These are phyloP conservation scores for Voacanga thouarsii DNA, from an alignment of 257 asterid species.

Conservation along the genomic window DNA sequence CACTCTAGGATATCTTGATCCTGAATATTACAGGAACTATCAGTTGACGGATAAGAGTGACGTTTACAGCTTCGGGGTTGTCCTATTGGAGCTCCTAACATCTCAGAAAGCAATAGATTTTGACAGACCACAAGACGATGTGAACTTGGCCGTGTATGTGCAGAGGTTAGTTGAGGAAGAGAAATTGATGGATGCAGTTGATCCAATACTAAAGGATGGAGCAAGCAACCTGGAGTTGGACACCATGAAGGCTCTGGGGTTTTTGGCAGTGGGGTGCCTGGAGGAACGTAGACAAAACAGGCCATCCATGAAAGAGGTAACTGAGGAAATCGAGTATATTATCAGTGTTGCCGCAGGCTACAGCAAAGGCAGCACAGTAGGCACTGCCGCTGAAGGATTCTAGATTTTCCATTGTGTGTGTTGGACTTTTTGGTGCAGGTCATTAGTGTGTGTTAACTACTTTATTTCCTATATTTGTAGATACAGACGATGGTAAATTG, in stretches of 20 bases:
- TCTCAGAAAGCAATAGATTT: conserved; percentile 90
- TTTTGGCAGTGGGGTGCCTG: conserved; percentile 76
- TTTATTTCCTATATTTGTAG: too few species aligned
- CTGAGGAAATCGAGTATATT: conserved; percentile 79
- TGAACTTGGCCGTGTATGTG: conserved; percentile 78
- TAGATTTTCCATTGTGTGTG: background rate
- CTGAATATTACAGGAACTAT: conserved; percentile 81
- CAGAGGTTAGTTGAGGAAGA: conserved; percentile 78
- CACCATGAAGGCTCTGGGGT: conserved; percentile 90
- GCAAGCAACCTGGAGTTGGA: conserved; percentile 58
- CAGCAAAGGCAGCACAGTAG: conserved; percentile 30
- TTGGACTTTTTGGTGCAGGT: background rate
- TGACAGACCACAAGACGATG: conserved; percentile 59
- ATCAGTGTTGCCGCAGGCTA: conserved; percentile 48
- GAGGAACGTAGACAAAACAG: conserved; percentile 78
- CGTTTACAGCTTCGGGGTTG: conserved; percentile 90
- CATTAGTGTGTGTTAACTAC: background rate
- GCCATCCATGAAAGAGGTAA: conserved; percentile 95
- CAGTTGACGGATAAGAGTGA: conserved; percentile 92
- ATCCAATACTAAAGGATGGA: conserved; percentile 64
- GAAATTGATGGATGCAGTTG: conserved; percentile 67
- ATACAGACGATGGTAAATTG: background rate
- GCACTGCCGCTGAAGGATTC: background rate
- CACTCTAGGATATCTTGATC: conserved; percentile 88
- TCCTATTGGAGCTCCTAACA: conserved; percentile 74